These are phyloP conservation scores for Xylaria arbuscula DNA, from an alignment of 2,329 filamentous ascomycete genomes.

Conservation along the genomic window DNA sequence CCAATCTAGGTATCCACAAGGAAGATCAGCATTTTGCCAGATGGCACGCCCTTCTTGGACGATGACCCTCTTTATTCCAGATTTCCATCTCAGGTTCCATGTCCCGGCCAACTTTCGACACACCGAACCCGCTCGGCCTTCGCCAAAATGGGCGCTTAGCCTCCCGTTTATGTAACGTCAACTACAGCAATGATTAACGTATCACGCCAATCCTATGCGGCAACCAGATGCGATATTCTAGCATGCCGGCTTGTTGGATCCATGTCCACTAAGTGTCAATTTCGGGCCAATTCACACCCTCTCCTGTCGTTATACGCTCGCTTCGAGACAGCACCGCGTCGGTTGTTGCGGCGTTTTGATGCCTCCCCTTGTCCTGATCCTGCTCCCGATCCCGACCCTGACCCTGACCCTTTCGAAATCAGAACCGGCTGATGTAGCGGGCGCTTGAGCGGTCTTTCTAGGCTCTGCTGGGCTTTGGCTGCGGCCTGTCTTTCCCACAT, in stretches of 20 bases:
- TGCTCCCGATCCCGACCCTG: conserved; percentile 34
- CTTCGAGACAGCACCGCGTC: conserved; percentile 48
- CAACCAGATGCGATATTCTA: conserved; percentile 34
- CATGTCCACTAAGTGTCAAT: conserved; percentile 40
- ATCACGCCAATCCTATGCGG: conserved; percentile 39
- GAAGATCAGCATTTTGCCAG: conserved; percentile 55
- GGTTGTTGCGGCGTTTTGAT: conserved; percentile 51
- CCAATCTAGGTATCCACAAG: conserved; percentile 53
- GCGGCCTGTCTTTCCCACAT: conserved; percentile 68
- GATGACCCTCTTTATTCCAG: conserved; percentile 48
- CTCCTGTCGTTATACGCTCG: conserved; percentile 49
- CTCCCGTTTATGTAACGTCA: conserved; percentile 37
- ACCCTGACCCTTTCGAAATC: conserved; percentile 55
- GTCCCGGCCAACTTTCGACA: conserved; percentile 40
- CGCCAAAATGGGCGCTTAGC: conserved; percentile 40
- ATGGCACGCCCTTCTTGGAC: conserved; percentile 61
- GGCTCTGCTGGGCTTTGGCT: conserved; percentile 58
- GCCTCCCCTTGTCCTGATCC: conserved; percentile 49
- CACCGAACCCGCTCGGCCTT: conserved; percentile 43
- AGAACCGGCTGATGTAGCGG: conserved; percentile 67
- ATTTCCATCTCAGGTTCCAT: conserved; percentile 45
- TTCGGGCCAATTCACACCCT: conserved; percentile 45
- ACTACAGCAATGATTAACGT: conserved; percentile 35
- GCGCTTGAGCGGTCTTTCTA: conserved; percentile 64
- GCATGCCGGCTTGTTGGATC: conserved; percentile 35